Conservation (phyloP, 345 rosid species). For the Gossypioides kirkii region DNA sequence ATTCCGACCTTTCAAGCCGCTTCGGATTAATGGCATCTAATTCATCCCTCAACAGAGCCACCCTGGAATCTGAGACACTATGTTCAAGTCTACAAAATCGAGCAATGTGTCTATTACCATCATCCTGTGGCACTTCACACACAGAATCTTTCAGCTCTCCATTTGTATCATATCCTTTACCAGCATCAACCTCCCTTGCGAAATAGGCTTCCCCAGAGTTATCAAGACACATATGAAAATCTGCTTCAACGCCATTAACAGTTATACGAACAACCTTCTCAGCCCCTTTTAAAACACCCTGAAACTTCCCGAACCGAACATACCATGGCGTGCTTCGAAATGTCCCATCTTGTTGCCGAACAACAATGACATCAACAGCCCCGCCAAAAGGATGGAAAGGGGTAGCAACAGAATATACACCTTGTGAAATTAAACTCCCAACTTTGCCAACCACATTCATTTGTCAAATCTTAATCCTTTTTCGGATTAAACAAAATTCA, state of each 20-base stretch:
- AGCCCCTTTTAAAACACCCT: constrained; percentile 85
- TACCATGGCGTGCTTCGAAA: constrained; percentile 92
- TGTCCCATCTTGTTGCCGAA: constrained; percentile 76
- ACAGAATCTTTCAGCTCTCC: constrained; percentile 21
- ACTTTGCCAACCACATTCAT: constrained; percentile 91
- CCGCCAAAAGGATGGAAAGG: constrained; percentile 99
- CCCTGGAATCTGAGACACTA: constrained; percentile 58
- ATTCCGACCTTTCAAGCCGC: constrained; percentile 61
- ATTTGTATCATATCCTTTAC: constrained; percentile 25
- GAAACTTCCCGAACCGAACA: constrained; percentile 89
- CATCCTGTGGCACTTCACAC: constrained; percentile 19
- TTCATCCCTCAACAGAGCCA: constrained; percentile 40
- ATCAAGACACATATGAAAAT: constrained; percentile 89
- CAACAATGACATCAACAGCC: constrained; percentile 89
- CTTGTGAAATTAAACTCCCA: constrained; percentile 81
- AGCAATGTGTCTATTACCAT: constrained; percentile 19
- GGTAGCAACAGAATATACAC: constrained; percentile 86
- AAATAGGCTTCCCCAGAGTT: constrained; percentile 93
- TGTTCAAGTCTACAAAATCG: constrained; percentile 49
- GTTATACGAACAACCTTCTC: constrained; percentile 72
- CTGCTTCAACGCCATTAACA: constrained; percentile 71
- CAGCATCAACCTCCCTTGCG: constrained; percentile 60
- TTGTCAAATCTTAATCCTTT: constrained; percentile 22
- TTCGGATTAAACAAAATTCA: not conserved
- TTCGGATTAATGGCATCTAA: constrained; percentile 29